Base-by-base conservation (phyloP, 2,329 filamentous ascomycete genomes). In the Pyrenophora graminea region DNA sequence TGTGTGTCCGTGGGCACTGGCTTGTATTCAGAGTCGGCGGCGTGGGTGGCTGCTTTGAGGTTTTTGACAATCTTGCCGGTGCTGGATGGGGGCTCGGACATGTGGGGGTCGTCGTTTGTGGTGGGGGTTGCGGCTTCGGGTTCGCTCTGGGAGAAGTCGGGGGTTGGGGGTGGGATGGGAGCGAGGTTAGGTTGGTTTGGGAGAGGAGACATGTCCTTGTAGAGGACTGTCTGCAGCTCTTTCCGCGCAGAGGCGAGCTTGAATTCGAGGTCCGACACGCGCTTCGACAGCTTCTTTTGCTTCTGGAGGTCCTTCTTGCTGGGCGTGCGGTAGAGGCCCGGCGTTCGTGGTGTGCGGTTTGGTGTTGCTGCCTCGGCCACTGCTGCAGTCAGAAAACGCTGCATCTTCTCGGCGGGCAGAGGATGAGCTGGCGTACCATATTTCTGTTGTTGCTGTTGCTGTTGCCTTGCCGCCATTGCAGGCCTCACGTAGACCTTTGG, bases 261-360 rank as follows among this genome's bases (percentile, higher is more conserved):
- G 10, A 74, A 67, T 59, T 87, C 84, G 10, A 86, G 76, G 56
- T 85, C 79, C 57, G 82, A 85, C 25, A 86, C 83, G 45, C 82
- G 78, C 70, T 84, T 85, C 34, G 77, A 73, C 27, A 86, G 71
- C 55, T 82, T 84, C 51, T 79, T 75, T 59, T 85, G 81, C 60
- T 79, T 80, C 42, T 79, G 74, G 5, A 86, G 70, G 45, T 86
- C 83, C 58, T 79, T 81, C 61, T 80, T 81, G 2, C 81, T 84
- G 2, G 77, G 76, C 19, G 79, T 76, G 34, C 74, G 76, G 50
- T 76, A 77, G 30, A 82, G 64, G 5, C 59, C 55, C 1, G 66
- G 69, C 1, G 65, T 68, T 25, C 56, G 53, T 12, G 65, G 55
- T 32, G 44, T 52, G 36, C 45, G 62, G 39, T 17, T 49, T 30